Percentiles rank a stretch among this genome's conserved stretches.
These are phyloP conservation scores for Backusella psychrophila DNA, from an alignment of 192 early-diverging fungal species.

Conservation along the genomic window DNA sequence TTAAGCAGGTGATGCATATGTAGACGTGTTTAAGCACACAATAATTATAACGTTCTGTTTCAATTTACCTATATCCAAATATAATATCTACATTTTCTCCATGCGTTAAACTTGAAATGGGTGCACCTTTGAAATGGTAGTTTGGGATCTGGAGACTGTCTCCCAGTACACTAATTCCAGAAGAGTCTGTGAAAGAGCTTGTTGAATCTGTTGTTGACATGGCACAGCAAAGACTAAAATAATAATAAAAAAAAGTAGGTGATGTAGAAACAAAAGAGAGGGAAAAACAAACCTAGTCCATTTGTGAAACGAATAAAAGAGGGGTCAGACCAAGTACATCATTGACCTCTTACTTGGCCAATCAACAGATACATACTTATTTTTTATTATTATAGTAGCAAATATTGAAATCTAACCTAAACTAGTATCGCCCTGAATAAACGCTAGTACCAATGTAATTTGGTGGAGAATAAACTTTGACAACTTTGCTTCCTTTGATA, in stretches of 20 bases:
- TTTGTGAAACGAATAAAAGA: background rate
- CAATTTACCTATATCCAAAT: slow-evolving; percentile 25
- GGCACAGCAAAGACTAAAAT: background rate
- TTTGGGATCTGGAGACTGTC: slow-evolving; percentile 28
- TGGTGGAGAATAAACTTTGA: background rate
- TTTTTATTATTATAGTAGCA: background rate
- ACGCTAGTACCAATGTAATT: background rate
- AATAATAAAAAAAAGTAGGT: background rate
- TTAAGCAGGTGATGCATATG: background rate
- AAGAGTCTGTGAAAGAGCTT: slow-evolving; percentile 15
- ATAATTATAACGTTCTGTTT: background rate
- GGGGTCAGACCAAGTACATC: background rate
- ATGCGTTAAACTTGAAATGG: slow-evolving; percentile 15
- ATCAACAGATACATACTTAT: background rate
- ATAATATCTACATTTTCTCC: slow-evolving; percentile 27
- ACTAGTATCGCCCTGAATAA: background rate
- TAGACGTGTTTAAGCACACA: background rate
- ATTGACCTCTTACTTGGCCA: background rate
- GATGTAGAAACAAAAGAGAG: background rate
- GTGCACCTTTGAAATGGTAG: slow-evolving; percentile 24
- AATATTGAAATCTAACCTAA: background rate
- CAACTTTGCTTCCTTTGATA: background rate
- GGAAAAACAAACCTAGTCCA: background rate
- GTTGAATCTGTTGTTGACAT: slow-evolving; percentile 28
- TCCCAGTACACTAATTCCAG: background rate